Conservation (phyloP, 2,329 filamentous ascomycete genomes). For the Talaromyces sp. region DNA sequence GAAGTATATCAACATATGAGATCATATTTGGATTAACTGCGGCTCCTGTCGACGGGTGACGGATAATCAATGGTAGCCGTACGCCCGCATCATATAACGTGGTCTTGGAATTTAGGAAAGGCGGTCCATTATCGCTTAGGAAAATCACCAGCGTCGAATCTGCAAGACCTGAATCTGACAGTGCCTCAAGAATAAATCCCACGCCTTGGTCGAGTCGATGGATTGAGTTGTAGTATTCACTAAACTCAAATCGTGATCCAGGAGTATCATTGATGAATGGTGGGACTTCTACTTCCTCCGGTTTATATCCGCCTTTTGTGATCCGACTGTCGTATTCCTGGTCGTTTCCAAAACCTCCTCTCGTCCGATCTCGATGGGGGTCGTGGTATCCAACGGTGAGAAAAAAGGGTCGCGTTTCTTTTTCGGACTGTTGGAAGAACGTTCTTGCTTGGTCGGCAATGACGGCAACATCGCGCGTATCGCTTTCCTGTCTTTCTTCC, state of each 20-base stretch:
- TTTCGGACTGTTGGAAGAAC: constrained; percentile 38
- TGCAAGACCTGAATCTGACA: constrained; percentile 27
- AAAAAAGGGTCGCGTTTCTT: constrained; percentile 37
- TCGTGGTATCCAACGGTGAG: constrained; percentile 49
- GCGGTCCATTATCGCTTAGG: constrained; percentile 49
- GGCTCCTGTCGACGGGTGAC: constrained; percentile 26
- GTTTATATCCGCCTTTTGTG: constrained; percentile 25
- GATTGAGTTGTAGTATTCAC: constrained; percentile 44
- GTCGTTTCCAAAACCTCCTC: constrained; percentile 46
- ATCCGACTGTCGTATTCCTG: constrained; percentile 29
- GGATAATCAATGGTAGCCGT: constrained; percentile 43
- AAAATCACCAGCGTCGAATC: constrained; percentile 45
- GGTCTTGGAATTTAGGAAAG: constrained; percentile 53
- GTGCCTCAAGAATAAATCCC: constrained; percentile 24
- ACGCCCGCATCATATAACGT: constrained; percentile 50
- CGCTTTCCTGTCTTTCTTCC: constrained; percentile 41
- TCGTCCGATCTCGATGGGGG: constrained; percentile 44
- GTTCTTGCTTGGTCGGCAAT: constrained; percentile 37
- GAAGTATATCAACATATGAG: constrained; percentile 48
- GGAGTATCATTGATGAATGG: constrained; percentile 42
- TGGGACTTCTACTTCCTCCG: constrained; percentile 40
- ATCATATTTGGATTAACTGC: constrained; percentile 43
- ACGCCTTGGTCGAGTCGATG: constrained; percentile 41
- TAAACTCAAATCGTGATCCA: constrained; percentile 43
- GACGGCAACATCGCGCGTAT: constrained; percentile 43